Conservation (phyloP, 352 stramenopile genomes). For the Globisporangium middletonii region DNA sequence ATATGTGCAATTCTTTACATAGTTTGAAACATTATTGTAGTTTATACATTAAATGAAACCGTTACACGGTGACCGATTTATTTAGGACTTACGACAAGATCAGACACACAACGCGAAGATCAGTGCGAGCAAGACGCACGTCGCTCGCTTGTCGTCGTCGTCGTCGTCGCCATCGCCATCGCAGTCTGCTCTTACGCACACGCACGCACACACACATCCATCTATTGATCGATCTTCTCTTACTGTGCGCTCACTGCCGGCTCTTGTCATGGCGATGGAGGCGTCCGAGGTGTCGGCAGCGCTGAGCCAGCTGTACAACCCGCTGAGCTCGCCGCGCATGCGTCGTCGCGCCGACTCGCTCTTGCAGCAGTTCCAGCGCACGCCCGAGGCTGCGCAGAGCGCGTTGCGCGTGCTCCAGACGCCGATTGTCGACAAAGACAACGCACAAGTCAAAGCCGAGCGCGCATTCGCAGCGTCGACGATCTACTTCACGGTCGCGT, state of each 20-base stretch:
- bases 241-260: neutral
- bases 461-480: slow-evolving; percentile 67
- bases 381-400: slow-evolving; percentile 49
- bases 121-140: too few species aligned
- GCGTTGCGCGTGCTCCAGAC: slow-evolving; percentile 49
- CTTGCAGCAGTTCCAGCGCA: slow-evolving; percentile 71
- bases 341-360: slow-evolving; percentile 68
- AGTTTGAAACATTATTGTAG: too few species aligned
- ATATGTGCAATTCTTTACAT: too few species aligned
- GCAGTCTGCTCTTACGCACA: too few species aligned
- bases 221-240: too few species aligned
- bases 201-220: too few species aligned
- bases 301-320: slow-evolving; percentile 70
- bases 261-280: slow-evolving; percentile 26
- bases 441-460: slow-evolving; percentile 35
- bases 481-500: slow-evolving; percentile 60
- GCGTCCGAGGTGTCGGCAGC: slow-evolving; percentile 46
- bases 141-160: too few species aligned
- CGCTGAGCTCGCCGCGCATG: slow-evolving; percentile 54
- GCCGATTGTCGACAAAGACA: slow-evolving; percentile 33
- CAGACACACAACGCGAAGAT: too few species aligned
- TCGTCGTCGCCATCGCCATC: too few species aligned
- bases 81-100: too few species aligned
- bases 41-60: too few species aligned
- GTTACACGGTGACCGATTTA: too few species aligned